phyloP scores from a whole-genome alignment of 768 basidiomycete genomes.

The Termitomyces sp. region DNA sequence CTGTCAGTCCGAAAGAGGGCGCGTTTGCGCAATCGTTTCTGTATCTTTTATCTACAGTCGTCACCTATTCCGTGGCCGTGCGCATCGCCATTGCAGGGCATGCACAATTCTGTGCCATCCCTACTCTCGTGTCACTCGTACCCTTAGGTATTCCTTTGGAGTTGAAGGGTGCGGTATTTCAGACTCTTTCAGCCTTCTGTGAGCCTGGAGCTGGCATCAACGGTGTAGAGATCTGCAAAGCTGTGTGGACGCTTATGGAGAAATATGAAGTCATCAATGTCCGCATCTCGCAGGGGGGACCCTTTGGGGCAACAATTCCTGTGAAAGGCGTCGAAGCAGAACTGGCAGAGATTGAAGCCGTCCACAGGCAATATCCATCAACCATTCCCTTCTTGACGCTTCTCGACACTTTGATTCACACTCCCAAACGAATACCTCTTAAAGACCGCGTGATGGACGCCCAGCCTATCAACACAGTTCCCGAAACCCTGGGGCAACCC shows the following conservation, averaged over 20 bases:
- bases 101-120: slow-evolving; percentile 75
- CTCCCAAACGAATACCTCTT: slow-evolving; percentile 65
- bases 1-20: slow-evolving; percentile 65
- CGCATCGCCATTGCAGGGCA: slow-evolving; percentile 74
- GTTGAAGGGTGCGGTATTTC: slow-evolving; percentile 81
- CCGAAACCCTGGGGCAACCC: slow-evolving; percentile 74
- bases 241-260: slow-evolving; percentile 84
- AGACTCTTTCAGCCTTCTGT: slow-evolving; percentile 78
- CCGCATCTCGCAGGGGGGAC: slow-evolving; percentile 34
- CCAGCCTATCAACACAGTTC: slow-evolving; percentile 67
- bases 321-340: slow-evolving; percentile 82
- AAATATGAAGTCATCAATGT: slow-evolving; percentile 79
- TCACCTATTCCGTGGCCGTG: slow-evolving; percentile 68
- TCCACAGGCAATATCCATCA: slow-evolving; percentile 75
- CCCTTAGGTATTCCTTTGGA: slow-evolving; percentile 84
- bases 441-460: slow-evolving; percentile 53
- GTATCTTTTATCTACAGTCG: slow-evolving; percentile 70
- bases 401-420: slow-evolving; percentile 78
- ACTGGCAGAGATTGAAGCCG: slow-evolving; percentile 81
- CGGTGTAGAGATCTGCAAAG: slow-evolving; percentile 77
- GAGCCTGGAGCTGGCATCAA: slow-evolving; percentile 67
- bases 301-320: slow-evolving; percentile 40
- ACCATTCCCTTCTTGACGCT: slow-evolving; percentile 86
- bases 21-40: slow-evolving; percentile 78
- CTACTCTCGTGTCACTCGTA: slow-evolving; percentile 72